phyloP scores from a whole-genome alignment of 1,284 basidiomycete species.

The Naganishia albida region DNA sequence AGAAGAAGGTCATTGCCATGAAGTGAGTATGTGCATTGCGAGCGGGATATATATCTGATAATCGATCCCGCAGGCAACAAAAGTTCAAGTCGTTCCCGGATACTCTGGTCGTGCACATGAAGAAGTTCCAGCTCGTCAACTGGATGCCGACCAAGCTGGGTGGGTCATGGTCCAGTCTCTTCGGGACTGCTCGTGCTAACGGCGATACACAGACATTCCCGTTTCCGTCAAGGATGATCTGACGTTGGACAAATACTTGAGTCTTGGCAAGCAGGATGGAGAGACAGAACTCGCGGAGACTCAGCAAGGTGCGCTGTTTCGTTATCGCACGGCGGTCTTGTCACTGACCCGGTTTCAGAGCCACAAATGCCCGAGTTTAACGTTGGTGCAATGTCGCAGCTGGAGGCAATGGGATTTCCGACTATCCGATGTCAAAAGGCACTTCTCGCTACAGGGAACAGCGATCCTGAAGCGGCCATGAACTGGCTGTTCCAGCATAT shows the following conservation, averaged over 20 bases:
- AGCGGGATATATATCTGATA: not conserved
- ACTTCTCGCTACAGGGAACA: conserved; percentile 81
- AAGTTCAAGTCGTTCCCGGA: conserved; percentile 86
- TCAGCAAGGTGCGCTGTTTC: conserved; percentile 48
- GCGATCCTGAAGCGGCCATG: conserved; percentile 80
- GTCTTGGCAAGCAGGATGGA: conserved; percentile 69
- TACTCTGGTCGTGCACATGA: conserved; percentile 81
- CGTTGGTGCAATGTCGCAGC: conserved; percentile 67
- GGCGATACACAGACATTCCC: conserved; percentile 71
- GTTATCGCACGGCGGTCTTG: not conserved
- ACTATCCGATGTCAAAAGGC: conserved; percentile 80
- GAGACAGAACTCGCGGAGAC: conserved; percentile 74
- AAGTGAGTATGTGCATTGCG: conserved; percentile 57
- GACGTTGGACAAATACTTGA: conserved; percentile 69
- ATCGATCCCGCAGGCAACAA: conserved; percentile 59
- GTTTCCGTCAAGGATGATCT: conserved; percentile 69
- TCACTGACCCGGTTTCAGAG: not conserved
- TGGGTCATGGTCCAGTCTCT: conserved; percentile 51
- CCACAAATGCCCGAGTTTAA: conserved; percentile 65
- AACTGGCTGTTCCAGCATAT: conserved; percentile 94
- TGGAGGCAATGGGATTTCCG: conserved; percentile 88
- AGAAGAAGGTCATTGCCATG: conserved; percentile 65
- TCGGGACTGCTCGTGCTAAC: not conserved
- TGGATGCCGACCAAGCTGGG: conserved; percentile 97
- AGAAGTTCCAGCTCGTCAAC: conserved; percentile 92